Evolutionary conservation across 2,329 filamentous ascomycete genomes (phyloP).

Genomic region (Plenodomus tracheiphilus): DNA sequence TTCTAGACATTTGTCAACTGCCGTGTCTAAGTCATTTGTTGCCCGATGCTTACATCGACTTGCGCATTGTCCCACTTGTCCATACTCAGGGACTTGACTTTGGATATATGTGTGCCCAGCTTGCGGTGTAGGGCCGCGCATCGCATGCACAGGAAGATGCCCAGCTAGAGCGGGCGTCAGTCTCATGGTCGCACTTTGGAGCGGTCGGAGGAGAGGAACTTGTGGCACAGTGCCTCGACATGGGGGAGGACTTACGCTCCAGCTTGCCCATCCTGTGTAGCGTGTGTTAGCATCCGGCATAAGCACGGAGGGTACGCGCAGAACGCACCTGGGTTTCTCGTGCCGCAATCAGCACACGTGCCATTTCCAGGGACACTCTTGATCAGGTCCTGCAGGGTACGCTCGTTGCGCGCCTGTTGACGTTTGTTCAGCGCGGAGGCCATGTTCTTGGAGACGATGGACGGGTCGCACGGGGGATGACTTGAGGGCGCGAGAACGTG

Average conservation of each 20-base stretch:
- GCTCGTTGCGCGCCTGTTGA: slow-evolving; percentile 97
- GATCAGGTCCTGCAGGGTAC: slow-evolving; percentile 84
- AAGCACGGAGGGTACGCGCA: slow-evolving; percentile 6
- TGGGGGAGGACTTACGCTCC: slow-evolving; percentile 69
- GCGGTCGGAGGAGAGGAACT: neutral
- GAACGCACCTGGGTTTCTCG: slow-evolving; percentile 82
- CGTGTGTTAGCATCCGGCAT: slow-evolving; percentile 35
- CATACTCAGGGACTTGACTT: slow-evolving; percentile 98
- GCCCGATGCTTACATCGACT: slow-evolving; percentile 72
- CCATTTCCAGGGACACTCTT: slow-evolving; percentile 86
- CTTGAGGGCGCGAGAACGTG: slow-evolving; percentile 24
- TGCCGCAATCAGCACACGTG: slow-evolving; percentile 88
- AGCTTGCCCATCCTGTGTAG: slow-evolving; percentile 83
- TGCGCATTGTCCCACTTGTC: slow-evolving; percentile 96
- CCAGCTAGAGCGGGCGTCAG: slow-evolving; percentile 63
- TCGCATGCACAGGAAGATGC: slow-evolving; percentile 96
- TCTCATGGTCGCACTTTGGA: neutral
- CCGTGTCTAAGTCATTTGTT: neutral
- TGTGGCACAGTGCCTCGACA: neutral
- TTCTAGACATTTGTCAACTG: slow-evolving; percentile 59
- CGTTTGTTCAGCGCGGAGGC: slow-evolving; percentile 83
- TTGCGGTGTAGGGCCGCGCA: slow-evolving; percentile 95
- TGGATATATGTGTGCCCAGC: slow-evolving; percentile 95
- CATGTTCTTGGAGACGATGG: slow-evolving; percentile 55
- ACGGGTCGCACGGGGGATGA: slow-evolving; percentile 20